Evolutionary conservation across 306 rosid species (phyloP), one percentile per base, ranked within the genome.

Genomic region (Pueraria montana): DNA sequence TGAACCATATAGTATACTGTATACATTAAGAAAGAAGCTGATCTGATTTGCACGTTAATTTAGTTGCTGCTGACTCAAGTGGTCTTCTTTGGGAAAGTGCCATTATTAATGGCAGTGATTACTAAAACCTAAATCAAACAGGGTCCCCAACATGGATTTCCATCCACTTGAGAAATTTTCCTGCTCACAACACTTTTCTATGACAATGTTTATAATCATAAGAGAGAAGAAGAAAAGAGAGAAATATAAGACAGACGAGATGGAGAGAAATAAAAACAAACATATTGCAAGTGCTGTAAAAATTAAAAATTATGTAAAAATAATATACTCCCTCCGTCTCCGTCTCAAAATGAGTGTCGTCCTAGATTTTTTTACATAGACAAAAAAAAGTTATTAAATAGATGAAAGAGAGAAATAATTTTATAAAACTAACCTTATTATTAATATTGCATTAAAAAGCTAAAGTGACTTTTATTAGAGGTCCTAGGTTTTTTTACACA

Each of bases 61-160:
- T 34, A 40, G 71, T 55, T 56, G 71, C 49, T 40, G 70, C 71
- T 48, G 64, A 81, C 80, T 62, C 80, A 73, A 36, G 66, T 16
- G 34, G 6, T 63, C 52, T 74, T 53, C 27, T 52, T 42, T 65
- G 3, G 70, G 77, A 67, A 82, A 76, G 12, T 82, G 18, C 56
- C 81, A 59, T 66, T 21, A 13, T 27, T 66, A 55, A 20, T 66
- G 7, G 23, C 23, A 26, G 27, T 36, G 74, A 75, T 72, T 3
- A 49, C 30, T 18, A 24, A 13, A 52, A 27, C 69, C 81, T 40
- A 40, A 73, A 27, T 18, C 30, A 3, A 17, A 24, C 36, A 52
- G 14, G 38, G 42, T 1, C 67, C 18, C 49, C 55, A 49, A 23
- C 26, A 24, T 61, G 58, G 45, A 8, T 61, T 61, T 61, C 18